These are phyloP conservation scores for Podaxis carcinomalis DNA, from an alignment of 768 basidiomycete species.

Conservation along the genomic window DNA sequence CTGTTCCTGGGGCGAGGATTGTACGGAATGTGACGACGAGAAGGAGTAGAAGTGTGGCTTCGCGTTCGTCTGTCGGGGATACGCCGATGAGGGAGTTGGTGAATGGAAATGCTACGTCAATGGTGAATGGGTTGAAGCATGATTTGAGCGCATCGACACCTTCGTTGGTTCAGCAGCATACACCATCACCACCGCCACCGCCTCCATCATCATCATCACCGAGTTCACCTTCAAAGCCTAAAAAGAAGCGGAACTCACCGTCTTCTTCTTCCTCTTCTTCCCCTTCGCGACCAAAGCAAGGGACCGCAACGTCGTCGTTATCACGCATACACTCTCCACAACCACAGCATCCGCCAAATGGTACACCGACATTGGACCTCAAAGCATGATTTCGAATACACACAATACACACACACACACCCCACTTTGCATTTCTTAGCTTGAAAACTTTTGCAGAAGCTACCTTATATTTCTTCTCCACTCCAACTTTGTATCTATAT, in stretches of 20 bases:
- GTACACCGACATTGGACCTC: slow-evolving; percentile 23
- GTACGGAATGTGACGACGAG: slow-evolving; percentile 50
- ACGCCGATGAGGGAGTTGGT: slow-evolving; percentile 20
- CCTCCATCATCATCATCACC: neutral
- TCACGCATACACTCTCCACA: slow-evolving; percentile 20
- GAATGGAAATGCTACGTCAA: neutral
- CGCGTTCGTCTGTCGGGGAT: neutral
- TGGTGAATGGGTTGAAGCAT: neutral
- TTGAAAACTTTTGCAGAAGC: neutral
- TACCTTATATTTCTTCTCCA: neutral
- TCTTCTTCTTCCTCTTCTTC: neutral
- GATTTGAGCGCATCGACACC: slow-evolving; percentile 5
- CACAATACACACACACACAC: no score
- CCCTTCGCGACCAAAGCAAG: neutral
- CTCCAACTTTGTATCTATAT: neutral
- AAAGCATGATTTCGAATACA: slow-evolving; percentile 18
- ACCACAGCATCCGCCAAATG: slow-evolving; percentile 17
- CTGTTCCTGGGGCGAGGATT: slow-evolving; percentile 31
- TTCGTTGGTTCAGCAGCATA: neutral
- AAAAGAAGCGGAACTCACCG: neutral
- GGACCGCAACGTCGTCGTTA: neutral
- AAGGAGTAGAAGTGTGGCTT: slow-evolving; percentile 31
- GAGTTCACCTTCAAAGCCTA: neutral
- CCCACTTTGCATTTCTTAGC: no score
- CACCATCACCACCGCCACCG: neutral